phyloP scores from a whole-genome alignment of 441 rosid genomes.

The Syzygium malaccense region DNA sequence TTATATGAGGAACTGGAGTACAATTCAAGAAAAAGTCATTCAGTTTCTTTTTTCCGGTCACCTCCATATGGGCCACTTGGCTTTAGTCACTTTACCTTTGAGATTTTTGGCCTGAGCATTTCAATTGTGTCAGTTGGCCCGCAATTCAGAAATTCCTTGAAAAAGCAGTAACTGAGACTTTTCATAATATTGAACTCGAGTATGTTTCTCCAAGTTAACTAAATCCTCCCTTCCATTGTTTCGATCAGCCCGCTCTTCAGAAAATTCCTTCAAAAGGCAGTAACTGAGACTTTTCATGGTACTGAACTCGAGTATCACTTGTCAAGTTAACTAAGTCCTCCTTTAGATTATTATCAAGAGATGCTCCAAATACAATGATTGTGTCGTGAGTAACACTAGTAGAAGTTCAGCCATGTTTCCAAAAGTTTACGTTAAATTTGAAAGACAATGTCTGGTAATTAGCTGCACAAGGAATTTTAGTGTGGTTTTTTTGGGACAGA shows the following conservation, averaged over 20 bases:
- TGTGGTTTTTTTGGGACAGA: not conserved
- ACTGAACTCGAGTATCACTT: not conserved
- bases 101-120: not conserved
- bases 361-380: not conserved
- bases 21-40: not conserved
- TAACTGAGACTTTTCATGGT: not conserved
- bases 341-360: not conserved
- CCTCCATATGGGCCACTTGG: not conserved
- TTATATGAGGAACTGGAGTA: not conserved
- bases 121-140: not conserved
- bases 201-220: not conserved
- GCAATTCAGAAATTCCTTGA: not conserved
- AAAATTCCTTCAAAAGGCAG: not conserved
- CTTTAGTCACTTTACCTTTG: not conserved
- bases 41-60: not conserved
- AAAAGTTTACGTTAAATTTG: not conserved
- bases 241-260: not conserved
- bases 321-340: not conserved
- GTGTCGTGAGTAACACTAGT: not conserved
- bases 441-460: not conserved
- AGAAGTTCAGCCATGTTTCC: not conserved
- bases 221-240: not conserved
- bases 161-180: not conserved
- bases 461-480: not conserved
- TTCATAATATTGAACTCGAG: not conserved